A percentile compares a stretch with the other conserved stretches of the same genome.
Evolutionary conservation across 2,329 filamentous ascomycete species (phyloP).

Genomic region (Lachnellula hyalina): DNA sequence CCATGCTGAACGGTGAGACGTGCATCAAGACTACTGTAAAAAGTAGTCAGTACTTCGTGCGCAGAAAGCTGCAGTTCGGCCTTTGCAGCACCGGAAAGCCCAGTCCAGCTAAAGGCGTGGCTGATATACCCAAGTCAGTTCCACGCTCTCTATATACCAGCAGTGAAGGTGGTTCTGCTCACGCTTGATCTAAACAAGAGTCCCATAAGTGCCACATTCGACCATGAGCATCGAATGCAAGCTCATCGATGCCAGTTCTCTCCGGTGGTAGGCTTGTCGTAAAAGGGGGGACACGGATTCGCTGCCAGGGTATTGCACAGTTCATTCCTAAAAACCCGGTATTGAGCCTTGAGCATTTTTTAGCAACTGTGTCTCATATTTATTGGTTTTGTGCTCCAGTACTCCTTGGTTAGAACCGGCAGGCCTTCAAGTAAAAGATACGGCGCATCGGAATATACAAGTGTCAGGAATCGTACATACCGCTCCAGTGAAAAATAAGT

Average conservation of each 20-base stretch:
- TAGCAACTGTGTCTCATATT: background rate
- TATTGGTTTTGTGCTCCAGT: no score
- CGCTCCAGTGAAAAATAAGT: slow-evolving; percentile 16
- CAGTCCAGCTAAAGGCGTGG: slow-evolving; percentile 1
- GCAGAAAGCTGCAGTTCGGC: background rate
- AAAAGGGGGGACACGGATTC: slow-evolving; percentile 7
- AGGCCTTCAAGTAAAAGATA: no score
- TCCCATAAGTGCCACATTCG: slow-evolving; percentile 19
- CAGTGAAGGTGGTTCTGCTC: background rate
- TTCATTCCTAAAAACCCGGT: slow-evolving; percentile 16
- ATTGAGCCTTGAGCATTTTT: slow-evolving; percentile 3
- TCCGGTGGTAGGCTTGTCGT: background rate
- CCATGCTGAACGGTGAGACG: background rate
- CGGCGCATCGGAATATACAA: background rate
- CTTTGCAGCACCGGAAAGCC: background rate
- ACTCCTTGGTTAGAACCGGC: no score
- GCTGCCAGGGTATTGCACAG: slow-evolving; percentile 17
- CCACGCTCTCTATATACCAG: no score
- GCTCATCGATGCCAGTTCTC: slow-evolving; percentile 5
- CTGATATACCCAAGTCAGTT: background rate
- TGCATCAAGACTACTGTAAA: background rate
- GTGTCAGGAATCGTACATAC: background rate
- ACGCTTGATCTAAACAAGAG: slow-evolving; percentile 17
- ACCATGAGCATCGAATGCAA: slow-evolving; percentile 9
- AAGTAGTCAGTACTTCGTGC: slow-evolving; percentile 1